Evolutionary conservation across 2,329 filamentous ascomycete genomes (phyloP).

Genomic region (Verticillium alfalfae): DNA sequence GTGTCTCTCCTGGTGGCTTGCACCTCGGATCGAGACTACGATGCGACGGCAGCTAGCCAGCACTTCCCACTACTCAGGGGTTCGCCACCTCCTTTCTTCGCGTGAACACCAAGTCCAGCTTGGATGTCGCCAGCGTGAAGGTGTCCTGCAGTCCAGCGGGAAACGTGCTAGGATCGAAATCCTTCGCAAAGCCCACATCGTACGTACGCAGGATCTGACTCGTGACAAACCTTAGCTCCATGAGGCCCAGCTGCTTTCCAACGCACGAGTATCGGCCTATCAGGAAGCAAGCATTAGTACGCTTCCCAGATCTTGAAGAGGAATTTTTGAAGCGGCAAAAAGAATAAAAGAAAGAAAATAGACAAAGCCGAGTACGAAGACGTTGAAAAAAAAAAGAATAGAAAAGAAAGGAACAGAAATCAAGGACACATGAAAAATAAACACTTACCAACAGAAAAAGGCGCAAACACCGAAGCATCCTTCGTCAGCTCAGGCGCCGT

Average conservation of each 20-base stretch:
- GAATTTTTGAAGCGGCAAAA: too few species aligned
- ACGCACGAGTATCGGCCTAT: conserved; percentile 25
- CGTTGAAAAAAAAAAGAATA: neutral
- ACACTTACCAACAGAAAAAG: conserved; percentile 19
- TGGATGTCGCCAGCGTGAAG: conserved; percentile 7
- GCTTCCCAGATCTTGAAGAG: neutral
- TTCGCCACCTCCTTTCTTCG: conserved; percentile 1
- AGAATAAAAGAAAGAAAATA: neutral
- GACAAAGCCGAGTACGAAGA: neutral
- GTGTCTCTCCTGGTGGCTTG: neutral
- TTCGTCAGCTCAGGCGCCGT: conserved; percentile 11
- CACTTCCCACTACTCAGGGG: neutral
- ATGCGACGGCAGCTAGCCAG: too few species aligned
- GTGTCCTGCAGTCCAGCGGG: conserved; percentile 7
- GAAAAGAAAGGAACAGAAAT: neutral
- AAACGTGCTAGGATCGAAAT: conserved; percentile 3
- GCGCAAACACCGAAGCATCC: conserved; percentile 16
- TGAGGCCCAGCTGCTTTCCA: conserved; percentile 27
- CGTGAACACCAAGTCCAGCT: conserved; percentile 9
- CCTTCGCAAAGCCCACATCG: conserved; percentile 6
- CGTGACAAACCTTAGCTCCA: conserved; percentile 19
- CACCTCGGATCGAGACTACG: too few species aligned
- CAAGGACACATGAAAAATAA: neutral
- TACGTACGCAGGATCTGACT: conserved; percentile 9
- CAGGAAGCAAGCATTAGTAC: neutral